Base-by-base conservation (phyloP, 305 asterid genomes). In the Solanum chacoense region DNA sequence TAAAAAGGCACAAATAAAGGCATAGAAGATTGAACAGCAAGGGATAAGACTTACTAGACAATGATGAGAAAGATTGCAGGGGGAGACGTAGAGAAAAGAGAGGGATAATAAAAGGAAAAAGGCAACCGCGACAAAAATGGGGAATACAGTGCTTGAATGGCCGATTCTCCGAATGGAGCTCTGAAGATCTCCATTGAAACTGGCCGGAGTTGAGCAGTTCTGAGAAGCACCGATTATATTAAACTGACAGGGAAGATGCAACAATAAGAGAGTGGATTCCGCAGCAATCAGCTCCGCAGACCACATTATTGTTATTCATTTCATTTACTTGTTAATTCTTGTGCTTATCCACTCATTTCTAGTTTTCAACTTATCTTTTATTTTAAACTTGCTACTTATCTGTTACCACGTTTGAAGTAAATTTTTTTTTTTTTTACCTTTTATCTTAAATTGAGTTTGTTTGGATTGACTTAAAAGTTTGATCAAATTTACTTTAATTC, bases 21-120 rank as follows among this genome's bases (percentile, higher is more conserved):
- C 59, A 77, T 77, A 63, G 71, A 63, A 22, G 71, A 59, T 59
- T 59, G 26, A 59, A 59, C 71, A 22, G 28, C 11, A n/a, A 59
- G 5, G 28, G 71, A 22, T 75, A 32, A 75, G 8, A 89, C 96
- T 89, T 67, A 96, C 96, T 55, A 76, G 88, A 80, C 87, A 29
- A 86, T 88, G 93, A 91, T 93, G 93, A 87, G 92, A 88, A 26
- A 93, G 89, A 88, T 81, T 65, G 81, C 93, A 87, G 38, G 94
- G 88, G 59, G 94, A 79, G 7, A 92, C 55, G 88, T 89, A 88
- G 85, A 93, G 89, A 85, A 93, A 79, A 67, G 94, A 91, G 78
- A 87, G 67, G 13, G 93, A 26, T 40, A 91, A 85, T 88, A 93
- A 89, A 73, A 94, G 87, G 29, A 92, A 83, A 87, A 92, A 90